Conservation (phyloP, 1,284 basidiomycete species). For the Sutorius eximius region DNA sequence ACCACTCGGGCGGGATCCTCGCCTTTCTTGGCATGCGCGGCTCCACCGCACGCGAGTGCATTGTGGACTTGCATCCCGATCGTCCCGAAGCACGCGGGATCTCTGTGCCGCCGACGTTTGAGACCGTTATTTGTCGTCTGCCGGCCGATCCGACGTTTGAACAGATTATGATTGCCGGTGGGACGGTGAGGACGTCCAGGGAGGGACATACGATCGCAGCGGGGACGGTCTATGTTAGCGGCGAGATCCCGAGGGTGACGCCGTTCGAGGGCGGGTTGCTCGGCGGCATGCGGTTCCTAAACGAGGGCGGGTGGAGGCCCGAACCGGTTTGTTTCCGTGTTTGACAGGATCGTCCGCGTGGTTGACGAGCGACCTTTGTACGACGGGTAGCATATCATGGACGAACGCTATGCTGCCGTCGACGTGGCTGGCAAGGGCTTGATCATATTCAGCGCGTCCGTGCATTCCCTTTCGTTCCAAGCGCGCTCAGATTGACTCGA, state of each 20-base stretch:
- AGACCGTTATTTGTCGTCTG: conserved; percentile 58
- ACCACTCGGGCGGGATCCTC: conserved; percentile 75
- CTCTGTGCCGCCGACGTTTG: conserved; percentile 56
- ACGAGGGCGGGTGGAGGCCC: conserved; percentile 52
- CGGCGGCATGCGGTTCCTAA: conserved; percentile 66
- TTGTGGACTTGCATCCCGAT: conserved; percentile 74
- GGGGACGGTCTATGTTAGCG: conserved; percentile 70
- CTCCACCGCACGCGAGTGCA: conserved; percentile 36
- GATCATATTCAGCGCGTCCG: conserved; percentile 79
- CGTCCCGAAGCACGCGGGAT: conserved; percentile 75
- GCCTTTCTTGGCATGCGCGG: conserved; percentile 54
- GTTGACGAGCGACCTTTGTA: neutral
- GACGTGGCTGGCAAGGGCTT: conserved; percentile 79
- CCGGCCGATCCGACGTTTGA: conserved; percentile 71
- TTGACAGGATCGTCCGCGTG: neutral
- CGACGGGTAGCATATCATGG: conserved; percentile 63
- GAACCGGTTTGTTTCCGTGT: conserved; percentile 53
- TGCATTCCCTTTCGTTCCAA: conserved; percentile 11
- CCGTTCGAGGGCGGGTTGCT: conserved; percentile 66
- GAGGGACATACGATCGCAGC: conserved; percentile 64
- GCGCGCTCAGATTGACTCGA: neutral
- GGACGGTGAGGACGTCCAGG: conserved; percentile 51
- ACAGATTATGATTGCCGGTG: conserved; percentile 58
- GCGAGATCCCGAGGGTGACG: conserved; percentile 73
- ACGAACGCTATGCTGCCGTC: conserved; percentile 75